These are phyloP conservation scores for Neostapfia colusana DNA, from an alignment of 176 grass and related monocot species.

Conservation along the genomic window DNA sequence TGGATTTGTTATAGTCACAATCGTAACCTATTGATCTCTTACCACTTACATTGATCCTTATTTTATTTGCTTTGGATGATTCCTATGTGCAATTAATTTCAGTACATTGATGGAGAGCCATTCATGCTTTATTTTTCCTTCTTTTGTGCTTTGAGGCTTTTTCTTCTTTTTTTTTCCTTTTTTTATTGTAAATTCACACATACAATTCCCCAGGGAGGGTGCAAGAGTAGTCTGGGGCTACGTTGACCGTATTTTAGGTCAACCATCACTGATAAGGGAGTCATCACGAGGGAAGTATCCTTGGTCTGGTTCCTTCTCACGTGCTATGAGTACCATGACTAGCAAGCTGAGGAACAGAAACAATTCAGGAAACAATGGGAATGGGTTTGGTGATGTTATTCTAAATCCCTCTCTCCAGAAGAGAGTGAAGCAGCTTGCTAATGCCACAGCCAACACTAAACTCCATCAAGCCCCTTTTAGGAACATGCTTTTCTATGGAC, in stretches of 20 bases:
- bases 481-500: constrained; percentile 99
- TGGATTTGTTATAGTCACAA: constrained; percentile 13
- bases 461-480: constrained; percentile 96
- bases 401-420: constrained; percentile 92
- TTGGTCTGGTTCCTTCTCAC: constrained; percentile 74
- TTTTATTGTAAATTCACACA: constrained; percentile 2
- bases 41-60: not conserved
- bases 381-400: constrained; percentile 98
- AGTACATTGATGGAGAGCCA: constrained; percentile 9
- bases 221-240: constrained; percentile 97
- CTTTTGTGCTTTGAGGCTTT: not conserved
- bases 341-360: constrained; percentile 62
- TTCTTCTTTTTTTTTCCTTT: not conserved
- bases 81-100: constrained; percentile 15
- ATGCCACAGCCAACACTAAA: constrained; percentile 94
- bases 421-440: constrained; percentile 83
- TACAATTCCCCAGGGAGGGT: constrained; percentile 66
- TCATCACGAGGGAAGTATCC: constrained; percentile 92
- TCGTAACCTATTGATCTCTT: not conserved
- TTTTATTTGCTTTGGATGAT: constrained; percentile 4
- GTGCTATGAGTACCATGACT: constrained; percentile 59
- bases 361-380: constrained; percentile 59
- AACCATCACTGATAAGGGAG: constrained; percentile 97
- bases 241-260: constrained; percentile 95
- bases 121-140: constrained; percentile 20